Conservation (phyloP, 176 grass and related monocot species). For the Tillandsia leiboldiana region DNA sequence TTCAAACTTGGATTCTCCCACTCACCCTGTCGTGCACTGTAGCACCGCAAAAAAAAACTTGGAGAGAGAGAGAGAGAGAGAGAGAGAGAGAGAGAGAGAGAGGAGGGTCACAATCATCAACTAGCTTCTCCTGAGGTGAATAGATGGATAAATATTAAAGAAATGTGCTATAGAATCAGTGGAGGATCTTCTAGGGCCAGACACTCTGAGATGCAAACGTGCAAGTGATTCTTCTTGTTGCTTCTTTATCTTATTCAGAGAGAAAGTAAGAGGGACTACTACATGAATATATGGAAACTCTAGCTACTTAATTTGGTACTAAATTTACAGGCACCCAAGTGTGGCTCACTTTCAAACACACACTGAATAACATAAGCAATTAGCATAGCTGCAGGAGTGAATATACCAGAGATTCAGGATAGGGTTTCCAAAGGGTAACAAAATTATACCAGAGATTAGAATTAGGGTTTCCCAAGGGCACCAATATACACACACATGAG, state of each 20-base stretch:
- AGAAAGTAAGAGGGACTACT: not conserved
- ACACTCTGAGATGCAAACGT: slow-evolving; percentile 44
- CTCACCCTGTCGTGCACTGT: not conserved
- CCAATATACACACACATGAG: not conserved
- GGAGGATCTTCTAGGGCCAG: slow-evolving; percentile 56
- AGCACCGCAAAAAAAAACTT: not conserved
- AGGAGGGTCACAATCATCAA: not conserved
- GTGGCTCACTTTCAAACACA: no score
- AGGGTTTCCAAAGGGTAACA: not conserved
- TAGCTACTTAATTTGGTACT: not conserved
- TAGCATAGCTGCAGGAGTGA: not conserved
- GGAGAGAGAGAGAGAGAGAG: not conserved
- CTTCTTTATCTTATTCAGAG: not conserved
- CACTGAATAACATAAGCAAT: no score
- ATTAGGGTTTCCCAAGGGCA: not conserved
- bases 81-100: slow-evolving; percentile 22
- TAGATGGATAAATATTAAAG: not conserved
- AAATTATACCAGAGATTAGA: not conserved
- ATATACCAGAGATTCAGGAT: not conserved
- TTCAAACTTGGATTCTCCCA: slow-evolving; percentile 17
- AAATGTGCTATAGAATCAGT: slow-evolving; percentile 45
- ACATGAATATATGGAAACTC: not conserved
- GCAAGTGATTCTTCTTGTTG: slow-evolving; percentile 68
- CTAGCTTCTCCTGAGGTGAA: not conserved
- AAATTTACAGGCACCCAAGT: no score